Base-by-base conservation (phyloP, 345 rosid species). In the Cardamine occulta region DNA sequence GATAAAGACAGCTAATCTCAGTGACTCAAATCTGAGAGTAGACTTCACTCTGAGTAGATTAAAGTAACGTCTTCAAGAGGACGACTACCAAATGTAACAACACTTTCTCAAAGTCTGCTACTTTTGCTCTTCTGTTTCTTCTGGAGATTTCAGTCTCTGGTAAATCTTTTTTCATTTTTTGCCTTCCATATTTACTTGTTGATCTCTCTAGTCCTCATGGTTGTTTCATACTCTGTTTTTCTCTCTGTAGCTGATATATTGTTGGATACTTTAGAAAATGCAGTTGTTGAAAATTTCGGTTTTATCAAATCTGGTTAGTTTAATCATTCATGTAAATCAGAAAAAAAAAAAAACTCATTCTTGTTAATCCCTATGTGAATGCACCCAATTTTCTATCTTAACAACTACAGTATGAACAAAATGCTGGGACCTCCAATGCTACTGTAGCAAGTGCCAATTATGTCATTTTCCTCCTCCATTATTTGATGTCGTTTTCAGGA, bases 41-140 rank as follows among this genome's bases (percentile, higher is more conserved):
- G 39, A 75, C 74, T 75, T 67, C 69, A 67, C 79, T 51, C 73
- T 74, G 74, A 13, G 74, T 28, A 67, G 48, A 68, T 68, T 61
- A 49, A 68, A 68, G 79, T 40, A 7, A 51, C 18, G 39, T 67
- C 74, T 37, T 67, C 15, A 29, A 47, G 63, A 59, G 34, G 39
- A 74, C 40, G 74, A 44, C 65, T n/a, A n/a, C n/a, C n/a, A n/a
- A n/a, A 60, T 61, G 39, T 61, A 49, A 49, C 75, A 71, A 57
- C 62, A 37, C 68, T 73, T 73, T 40, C 55, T 40, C 15, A 8
- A 19, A 31, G 45, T 52, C 52, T 24, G 26, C 42, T 37, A 3
- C 70, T 63, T 52, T 49, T 70, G 19, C 14, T 40, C 5, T 32
- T 52, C 54, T 40, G 63, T 53, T 64, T 65, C 66, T 24, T 57